These are phyloP conservation scores for Vigna reflexopilosa DNA, from an alignment of 306 rosid genomes.

Conservation along the genomic window DNA sequence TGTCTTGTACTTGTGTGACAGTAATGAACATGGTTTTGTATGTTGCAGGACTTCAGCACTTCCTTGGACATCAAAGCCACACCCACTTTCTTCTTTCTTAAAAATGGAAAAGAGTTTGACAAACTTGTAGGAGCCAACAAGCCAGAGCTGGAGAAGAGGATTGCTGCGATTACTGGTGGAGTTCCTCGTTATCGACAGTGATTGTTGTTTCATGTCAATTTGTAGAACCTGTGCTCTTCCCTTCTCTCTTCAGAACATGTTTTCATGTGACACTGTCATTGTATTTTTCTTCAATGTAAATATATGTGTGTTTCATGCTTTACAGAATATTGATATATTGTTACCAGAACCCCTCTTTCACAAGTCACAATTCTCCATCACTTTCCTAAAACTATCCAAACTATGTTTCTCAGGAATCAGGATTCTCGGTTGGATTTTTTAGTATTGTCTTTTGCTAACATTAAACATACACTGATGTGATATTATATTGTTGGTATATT, in stretches of 20 bases:
- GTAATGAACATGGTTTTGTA: constrained; percentile 27
- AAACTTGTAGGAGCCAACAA: constrained; percentile 94
- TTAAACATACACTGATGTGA: too few species aligned
- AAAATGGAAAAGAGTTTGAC: constrained; percentile 77
- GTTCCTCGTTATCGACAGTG: constrained; percentile 32
- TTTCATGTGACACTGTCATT: constrained; percentile 31
- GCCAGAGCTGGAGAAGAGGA: constrained; percentile 78
- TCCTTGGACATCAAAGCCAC: constrained; percentile 92
- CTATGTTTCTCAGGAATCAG: too few species aligned
- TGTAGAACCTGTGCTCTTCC: constrained; percentile 6
- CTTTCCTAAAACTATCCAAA: not conserved
- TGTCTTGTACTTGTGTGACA: not conserved
- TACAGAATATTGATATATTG: not conserved
- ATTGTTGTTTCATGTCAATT: constrained; percentile 24
- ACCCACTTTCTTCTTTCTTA: constrained; percentile 92
- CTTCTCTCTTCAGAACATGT: constrained; percentile 22
- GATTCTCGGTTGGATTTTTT: too few species aligned
- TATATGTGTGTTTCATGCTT: constrained; percentile 6
- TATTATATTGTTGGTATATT: too few species aligned
- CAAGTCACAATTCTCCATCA: not conserved
- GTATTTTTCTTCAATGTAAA: constrained; percentile 36
- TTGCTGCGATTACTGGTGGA: constrained; percentile 54
- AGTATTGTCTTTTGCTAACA: too few species aligned
- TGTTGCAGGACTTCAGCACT: constrained; percentile 80
- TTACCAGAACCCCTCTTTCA: not conserved